A percentile compares a stretch with the other conserved stretches of the same genome.
phyloP scores from a whole-genome alignment of 1,139 yeast species.

The Yamadazyma taylorii region DNA sequence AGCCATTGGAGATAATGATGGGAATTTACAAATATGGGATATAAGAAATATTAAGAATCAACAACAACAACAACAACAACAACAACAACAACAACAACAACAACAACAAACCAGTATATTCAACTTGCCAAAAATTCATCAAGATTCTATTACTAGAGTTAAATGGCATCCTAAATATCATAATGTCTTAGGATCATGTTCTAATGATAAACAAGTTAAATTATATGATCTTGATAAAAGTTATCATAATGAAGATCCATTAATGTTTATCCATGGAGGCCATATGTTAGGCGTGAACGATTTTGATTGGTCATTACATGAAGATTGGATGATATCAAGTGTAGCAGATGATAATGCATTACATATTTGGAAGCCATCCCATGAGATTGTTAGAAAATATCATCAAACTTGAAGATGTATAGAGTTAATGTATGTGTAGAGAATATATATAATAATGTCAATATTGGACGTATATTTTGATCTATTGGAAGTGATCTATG shows the following conservation, averaged over 20 bases:
- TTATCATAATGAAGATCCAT: conserved; percentile 37
- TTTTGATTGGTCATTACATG: conserved; percentile 80
- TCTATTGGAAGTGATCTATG: conserved; percentile 4
- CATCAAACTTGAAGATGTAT: conserved; percentile 3
- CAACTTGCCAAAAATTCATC: conserved; percentile 43
- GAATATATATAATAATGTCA: conserved; percentile 2
- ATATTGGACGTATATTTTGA: conserved; percentile 5
- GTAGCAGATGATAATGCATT: conserved; percentile 88
- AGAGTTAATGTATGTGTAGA: background rate
- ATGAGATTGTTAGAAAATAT: conserved; percentile 20
- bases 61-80: no score
- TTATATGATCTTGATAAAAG: conserved; percentile 61
- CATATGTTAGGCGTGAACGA: conserved; percentile 89
- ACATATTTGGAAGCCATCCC: conserved; percentile 77
- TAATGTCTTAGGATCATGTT: conserved; percentile 67
- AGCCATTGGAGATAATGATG: conserved; percentile 72
- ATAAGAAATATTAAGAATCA: conserved; percentile 43
- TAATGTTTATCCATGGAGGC: conserved; percentile 81
- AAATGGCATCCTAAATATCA: conserved; percentile 75
- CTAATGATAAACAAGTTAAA: conserved; percentile 69
- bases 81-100: no score
- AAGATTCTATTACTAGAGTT: conserved; percentile 62
- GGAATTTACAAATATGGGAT: conserved; percentile 67
- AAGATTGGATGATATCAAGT: conserved; percentile 76
- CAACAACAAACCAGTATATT: conserved; percentile 16